These are phyloP conservation scores for Achaetomium macrosporum DNA, from an alignment of 2,329 filamentous ascomycete species.

Conservation along the genomic window DNA sequence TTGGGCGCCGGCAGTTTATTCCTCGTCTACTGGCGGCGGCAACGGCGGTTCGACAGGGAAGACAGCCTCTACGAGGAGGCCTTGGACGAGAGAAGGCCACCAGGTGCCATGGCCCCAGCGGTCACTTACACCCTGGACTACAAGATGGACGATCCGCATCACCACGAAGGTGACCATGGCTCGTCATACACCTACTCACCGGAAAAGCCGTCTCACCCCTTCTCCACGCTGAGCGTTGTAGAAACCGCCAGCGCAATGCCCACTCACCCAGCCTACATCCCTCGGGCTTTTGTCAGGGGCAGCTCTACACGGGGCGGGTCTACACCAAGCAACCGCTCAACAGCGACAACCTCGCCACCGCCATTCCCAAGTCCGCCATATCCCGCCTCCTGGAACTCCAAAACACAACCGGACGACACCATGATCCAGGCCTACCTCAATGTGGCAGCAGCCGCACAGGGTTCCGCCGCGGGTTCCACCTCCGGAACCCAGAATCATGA, in stretches of 20 bases:
- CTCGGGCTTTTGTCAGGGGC: slow-evolving; percentile 29
- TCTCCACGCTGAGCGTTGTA: slow-evolving; percentile 15
- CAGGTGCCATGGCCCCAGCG: slow-evolving; percentile 2
- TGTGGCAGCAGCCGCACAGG: slow-evolving; percentile 4
- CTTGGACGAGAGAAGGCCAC: slow-evolving; percentile 15
- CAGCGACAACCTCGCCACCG: slow-evolving; percentile 6
- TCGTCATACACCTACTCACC: slow-evolving; percentile 17
- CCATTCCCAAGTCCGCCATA: slow-evolving; percentile 7
- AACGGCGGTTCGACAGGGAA: slow-evolving; percentile 32
- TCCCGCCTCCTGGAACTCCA: slow-evolving; percentile 3
- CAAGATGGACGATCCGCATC: slow-evolving; percentile 23
- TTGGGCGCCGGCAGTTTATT: slow-evolving; percentile 40
- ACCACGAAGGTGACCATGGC: slow-evolving; percentile 11
- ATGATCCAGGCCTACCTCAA: slow-evolving; percentile 18
- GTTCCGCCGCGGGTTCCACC: neutral
- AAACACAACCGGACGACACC: slow-evolving; percentile 13
- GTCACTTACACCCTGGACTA: slow-evolving; percentile 31
- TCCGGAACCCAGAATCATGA: neutral
- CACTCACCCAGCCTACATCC: slow-evolving; percentile 45
- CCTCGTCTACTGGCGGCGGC: slow-evolving; percentile 42
- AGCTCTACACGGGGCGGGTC: slow-evolving; percentile 13
- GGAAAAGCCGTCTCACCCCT: slow-evolving; percentile 13
- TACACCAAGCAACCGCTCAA: slow-evolving; percentile 15
- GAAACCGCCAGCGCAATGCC: slow-evolving; percentile 34
- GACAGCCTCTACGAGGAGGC: slow-evolving; percentile 22